Conservation (phyloP, 2,329 filamentous ascomycete species). For the Fusarium algeriense region DNA sequence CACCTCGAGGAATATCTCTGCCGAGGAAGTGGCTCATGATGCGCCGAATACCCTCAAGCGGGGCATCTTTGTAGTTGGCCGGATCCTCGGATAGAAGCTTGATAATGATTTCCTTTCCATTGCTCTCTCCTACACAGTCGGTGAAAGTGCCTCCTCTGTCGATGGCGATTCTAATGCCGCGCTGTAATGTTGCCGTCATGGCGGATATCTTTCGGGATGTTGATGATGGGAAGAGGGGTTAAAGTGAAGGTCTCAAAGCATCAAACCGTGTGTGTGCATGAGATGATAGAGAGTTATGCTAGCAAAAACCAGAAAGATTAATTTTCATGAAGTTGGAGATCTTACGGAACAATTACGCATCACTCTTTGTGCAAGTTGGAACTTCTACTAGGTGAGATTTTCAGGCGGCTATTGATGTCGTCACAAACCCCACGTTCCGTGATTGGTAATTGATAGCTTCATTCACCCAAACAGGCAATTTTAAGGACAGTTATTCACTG, state of each 20-base stretch:
- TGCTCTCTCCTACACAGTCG: conserved; percentile 87
- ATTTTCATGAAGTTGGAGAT: not conserved
- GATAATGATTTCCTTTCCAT: conserved; percentile 83
- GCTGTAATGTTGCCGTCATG: conserved; percentile 56
- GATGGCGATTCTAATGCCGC: conserved; percentile 81
- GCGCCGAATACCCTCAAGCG: conserved; percentile 89
- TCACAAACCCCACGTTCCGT: conserved; percentile 37
- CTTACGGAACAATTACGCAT: conserved; percentile 8
- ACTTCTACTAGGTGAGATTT: conserved; percentile 3
- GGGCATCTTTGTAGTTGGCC: conserved; percentile 89
- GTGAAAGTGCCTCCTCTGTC: conserved; percentile 90
- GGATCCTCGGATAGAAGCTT: conserved; percentile 93
- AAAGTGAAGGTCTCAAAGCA: not conserved
- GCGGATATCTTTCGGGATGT: conserved; percentile 13
- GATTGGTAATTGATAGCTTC: conserved; percentile 36
- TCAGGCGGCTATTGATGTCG: conserved; percentile 26
- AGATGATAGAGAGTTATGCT: not conserved
- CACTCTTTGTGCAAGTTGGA: conserved; percentile 21
- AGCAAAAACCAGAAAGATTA: not conserved
- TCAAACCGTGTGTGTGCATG: not conserved
- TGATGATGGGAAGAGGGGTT: conserved; percentile 30
- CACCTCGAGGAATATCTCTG: conserved; percentile 81
- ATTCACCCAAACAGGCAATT: conserved; percentile 12
- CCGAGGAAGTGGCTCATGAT: conserved; percentile 83
- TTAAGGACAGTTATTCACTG: not conserved